A percentile compares a stretch with the other conserved stretches of the same genome.
phyloP scores from a whole-genome alignment of 352 stramenopile species.

The Globisporangium paddicum region DNA sequence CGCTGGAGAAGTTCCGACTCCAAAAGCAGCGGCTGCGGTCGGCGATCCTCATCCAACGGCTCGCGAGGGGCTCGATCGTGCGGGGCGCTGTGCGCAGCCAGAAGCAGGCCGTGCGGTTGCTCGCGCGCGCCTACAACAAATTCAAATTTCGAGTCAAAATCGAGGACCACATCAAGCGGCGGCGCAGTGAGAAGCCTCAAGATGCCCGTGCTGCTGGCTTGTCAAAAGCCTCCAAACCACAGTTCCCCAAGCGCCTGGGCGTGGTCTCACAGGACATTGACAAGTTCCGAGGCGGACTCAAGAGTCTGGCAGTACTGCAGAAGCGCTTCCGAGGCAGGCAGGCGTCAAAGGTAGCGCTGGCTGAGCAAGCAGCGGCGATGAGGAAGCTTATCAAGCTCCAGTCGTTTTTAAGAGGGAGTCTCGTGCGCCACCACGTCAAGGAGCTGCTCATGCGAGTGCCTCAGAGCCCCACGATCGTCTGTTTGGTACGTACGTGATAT shows the following conservation, averaged over 20 bases:
- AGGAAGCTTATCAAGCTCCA: conserved; percentile 34
- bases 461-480: conserved; percentile 19
- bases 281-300: not conserved
- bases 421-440: conserved; percentile 28
- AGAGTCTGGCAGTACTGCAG: not conserved
- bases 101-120: not conserved
- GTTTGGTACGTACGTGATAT: conserved; percentile 19
- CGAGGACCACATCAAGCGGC: conserved; percentile 18
- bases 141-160: conserved; percentile 15
- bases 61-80: conserved; percentile 8
- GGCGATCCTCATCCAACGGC: conserved; percentile 22
- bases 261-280: conserved; percentile 2
- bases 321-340: conserved; percentile 2
- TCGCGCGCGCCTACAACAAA: conserved; percentile 14
- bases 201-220: not conserved
- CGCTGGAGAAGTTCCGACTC: conserved; percentile 24
- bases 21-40: conserved; percentile 27
- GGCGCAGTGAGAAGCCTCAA: conserved; percentile 13
- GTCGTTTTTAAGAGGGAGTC: conserved; percentile 39
- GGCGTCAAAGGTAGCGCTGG: not conserved
- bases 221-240: not conserved
- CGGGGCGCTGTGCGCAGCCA: conserved; percentile 10
- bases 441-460: conserved; percentile 14
- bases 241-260: not conserved
- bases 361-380: not conserved